These are phyloP conservation scores for Hypoxylon perforatum DNA, from an alignment of 495 filamentous ascomycete species.

Conservation along the genomic window DNA sequence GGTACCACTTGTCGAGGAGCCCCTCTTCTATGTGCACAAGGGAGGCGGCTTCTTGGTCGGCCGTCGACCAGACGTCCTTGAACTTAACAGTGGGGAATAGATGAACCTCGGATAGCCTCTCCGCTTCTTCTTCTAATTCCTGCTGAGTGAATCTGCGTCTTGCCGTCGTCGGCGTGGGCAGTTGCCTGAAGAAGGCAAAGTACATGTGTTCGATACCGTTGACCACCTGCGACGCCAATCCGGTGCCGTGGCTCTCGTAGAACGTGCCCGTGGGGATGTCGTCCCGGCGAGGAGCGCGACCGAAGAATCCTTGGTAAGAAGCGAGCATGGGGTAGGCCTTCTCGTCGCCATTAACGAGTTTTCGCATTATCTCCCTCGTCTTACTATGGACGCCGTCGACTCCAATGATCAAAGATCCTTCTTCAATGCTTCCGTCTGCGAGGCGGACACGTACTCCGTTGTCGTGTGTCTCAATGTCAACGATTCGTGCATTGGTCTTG, in stretches of 20 bases:
- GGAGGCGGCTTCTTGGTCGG: conserved; percentile 1
- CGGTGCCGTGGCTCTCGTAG: conserved; percentile 39
- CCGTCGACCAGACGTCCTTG: conserved; percentile 44
- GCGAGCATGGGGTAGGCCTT: conserved; percentile 37
- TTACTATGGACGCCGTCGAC: conserved; percentile 60
- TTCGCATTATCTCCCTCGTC: conserved; percentile 56
- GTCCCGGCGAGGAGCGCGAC: conserved; percentile 32
- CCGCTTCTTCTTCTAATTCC: conserved; percentile 47
- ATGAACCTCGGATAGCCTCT: conserved; percentile 38
- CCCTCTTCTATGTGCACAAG: conserved; percentile 55
- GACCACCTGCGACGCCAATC: conserved; percentile 37
- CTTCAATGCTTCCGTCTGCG: conserved; percentile 50
- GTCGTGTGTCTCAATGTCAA: conserved; percentile 41
- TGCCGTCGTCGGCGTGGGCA: conserved; percentile 25
- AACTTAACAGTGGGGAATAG: conserved; percentile 46
- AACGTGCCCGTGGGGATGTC: conserved; percentile 34
- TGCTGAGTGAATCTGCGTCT: conserved; percentile 46
- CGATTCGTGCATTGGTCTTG: conserved; percentile 36
- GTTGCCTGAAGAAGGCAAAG: conserved; percentile 50
- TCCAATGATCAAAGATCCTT: conserved; percentile 60
- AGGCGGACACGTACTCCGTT: conserved; percentile 47
- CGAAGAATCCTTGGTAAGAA: conserved; percentile 54
- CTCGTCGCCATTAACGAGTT: neutral
- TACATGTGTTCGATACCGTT: conserved; percentile 44
- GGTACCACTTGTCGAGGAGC: conserved; percentile 54